A percentile compares a stretch with the other conserved stretches of the same genome.
Conservation (phyloP, 2,329 filamentous ascomycete genomes). For the Fusarium kyushuense region DNA sequence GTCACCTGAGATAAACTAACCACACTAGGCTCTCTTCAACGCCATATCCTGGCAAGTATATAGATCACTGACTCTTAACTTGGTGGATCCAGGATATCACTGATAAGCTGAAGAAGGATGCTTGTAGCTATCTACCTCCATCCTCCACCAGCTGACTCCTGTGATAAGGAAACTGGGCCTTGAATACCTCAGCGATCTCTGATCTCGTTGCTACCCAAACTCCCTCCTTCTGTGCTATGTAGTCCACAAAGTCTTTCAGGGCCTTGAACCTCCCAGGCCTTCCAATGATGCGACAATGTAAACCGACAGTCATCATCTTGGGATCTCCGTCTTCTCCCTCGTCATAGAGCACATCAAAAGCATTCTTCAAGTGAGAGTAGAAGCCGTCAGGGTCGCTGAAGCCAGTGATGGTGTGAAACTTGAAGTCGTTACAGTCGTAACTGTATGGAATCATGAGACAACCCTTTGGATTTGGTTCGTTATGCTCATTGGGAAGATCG, state of each 20-base stretch:
- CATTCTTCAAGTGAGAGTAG: slow-evolving; percentile 11
- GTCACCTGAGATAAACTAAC: not conserved
- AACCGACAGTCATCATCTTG: slow-evolving; percentile 4
- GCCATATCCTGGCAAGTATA: not conserved
- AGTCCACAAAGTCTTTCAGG: slow-evolving; percentile 11
- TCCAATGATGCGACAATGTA: slow-evolving; percentile 21
- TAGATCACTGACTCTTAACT: not conserved
- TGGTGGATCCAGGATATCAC: not conserved
- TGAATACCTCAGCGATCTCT: not conserved
- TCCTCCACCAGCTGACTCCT: not conserved
- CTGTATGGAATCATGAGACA: slow-evolving; percentile 19
- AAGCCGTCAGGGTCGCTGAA: not conserved
- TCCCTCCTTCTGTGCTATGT: slow-evolving; percentile 7
- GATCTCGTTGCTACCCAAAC: slow-evolving; percentile 13
- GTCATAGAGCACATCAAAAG: slow-evolving; percentile 1
- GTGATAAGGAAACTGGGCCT: slow-evolving; percentile 1
- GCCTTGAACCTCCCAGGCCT: slow-evolving; percentile 1
- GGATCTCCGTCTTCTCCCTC: slow-evolving; percentile 7
- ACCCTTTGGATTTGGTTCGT: not conserved
- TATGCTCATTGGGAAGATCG: not conserved
- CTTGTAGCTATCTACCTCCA: not conserved
- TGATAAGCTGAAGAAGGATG: not conserved
- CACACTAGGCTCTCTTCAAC: not conserved
- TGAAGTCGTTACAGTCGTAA: slow-evolving; percentile 23
- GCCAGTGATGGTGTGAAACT: slow-evolving; percentile 1